Base-by-base conservation (phyloP, 1,284 basidiomycete genomes). In the Apiotrichum akiyoshidainum region DNA sequence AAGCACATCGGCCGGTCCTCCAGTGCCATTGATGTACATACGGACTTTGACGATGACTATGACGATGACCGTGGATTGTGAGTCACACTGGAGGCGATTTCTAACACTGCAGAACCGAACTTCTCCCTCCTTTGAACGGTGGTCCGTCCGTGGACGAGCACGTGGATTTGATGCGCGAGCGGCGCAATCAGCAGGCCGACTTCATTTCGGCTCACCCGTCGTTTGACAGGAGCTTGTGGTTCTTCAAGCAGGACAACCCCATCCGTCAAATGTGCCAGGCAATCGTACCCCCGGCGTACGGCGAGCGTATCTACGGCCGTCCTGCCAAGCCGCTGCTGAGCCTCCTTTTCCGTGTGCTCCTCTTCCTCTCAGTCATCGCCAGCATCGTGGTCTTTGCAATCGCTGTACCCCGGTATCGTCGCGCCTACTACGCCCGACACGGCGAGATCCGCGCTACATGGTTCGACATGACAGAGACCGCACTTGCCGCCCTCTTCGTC, bases 191-290 rank as follows among this genome's bases (percentile, higher is more conserved):
- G 69, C 89, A 88, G 70, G 88, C 89, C 0, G 89, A 91, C 65
- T 92, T 96, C 72, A 96, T 98, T 65, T 85, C 85, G 2, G 84
- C 87, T 47, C 89, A 98, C 78, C 92, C 95, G 0, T 85, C 87
- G 0, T 99, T 90, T 70, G 95, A 98, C 78, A 88, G 87, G 69
- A 86, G 90, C 0, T 88, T 97, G 66, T 97, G 91, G 87, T 65
- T 96, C 11, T 89, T 98, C 73, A 86, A 87, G 4, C 92, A 96
- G 77, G 84, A 84, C 67, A 93, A 89, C 65, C 76, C 79, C 5
- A 50, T 96, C 45, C 87, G 95, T 0, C 83, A 81, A 53, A 75
- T 87, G 57, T 97, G 90, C 73, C 95, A 99, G 78, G 85, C 84
- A 57, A 75, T 96, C 35, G 91, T 95, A 8, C 84, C 85, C 16